phyloP scores from a whole-genome alignment of 768 basidiomycete genomes.

The Boletus patriciae region DNA sequence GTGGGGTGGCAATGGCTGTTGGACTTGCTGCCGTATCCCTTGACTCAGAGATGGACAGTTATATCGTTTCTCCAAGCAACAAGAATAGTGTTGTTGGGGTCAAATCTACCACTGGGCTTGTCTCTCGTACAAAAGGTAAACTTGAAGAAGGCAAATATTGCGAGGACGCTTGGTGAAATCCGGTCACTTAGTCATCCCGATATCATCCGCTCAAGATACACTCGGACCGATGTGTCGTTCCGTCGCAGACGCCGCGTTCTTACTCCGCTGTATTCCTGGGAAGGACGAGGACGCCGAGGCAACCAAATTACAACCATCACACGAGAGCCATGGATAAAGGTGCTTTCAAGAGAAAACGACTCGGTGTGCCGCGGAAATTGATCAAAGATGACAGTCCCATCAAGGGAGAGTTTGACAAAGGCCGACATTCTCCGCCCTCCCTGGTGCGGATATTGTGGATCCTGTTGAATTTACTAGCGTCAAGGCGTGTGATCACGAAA shows the following conservation, averaged over 20 bases:
- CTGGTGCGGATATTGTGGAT: constrained; percentile 56
- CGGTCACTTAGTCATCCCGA: constrained; percentile 47
- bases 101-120: constrained; percentile 43
- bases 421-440: constrained; percentile 34
- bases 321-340: constrained; percentile 49
- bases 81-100: constrained; percentile 44
- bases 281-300: constrained; percentile 52
- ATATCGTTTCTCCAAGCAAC: constrained; percentile 45
- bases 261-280: constrained; percentile 55
- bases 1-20: constrained; percentile 42
- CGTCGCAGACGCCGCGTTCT: constrained; percentile 53
- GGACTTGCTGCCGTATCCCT: constrained; percentile 45
- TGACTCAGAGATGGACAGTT: constrained; percentile 52
- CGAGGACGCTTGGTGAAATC: not conserved
- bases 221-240: constrained; percentile 58
- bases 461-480: constrained; percentile 60
- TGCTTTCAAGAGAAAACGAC: constrained; percentile 49
- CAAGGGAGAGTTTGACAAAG: constrained; percentile 39
- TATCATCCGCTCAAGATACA: constrained; percentile 58
- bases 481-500: constrained; percentile 47
- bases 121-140: constrained; percentile 39
- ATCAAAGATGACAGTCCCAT: constrained; percentile 24
- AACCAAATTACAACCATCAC: constrained; percentile 54
- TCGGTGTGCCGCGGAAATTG: constrained; percentile 52
- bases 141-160: not conserved